Base-by-base conservation (phyloP, 208 protist species). In the Trypanosomatidae sp. region DNA sequence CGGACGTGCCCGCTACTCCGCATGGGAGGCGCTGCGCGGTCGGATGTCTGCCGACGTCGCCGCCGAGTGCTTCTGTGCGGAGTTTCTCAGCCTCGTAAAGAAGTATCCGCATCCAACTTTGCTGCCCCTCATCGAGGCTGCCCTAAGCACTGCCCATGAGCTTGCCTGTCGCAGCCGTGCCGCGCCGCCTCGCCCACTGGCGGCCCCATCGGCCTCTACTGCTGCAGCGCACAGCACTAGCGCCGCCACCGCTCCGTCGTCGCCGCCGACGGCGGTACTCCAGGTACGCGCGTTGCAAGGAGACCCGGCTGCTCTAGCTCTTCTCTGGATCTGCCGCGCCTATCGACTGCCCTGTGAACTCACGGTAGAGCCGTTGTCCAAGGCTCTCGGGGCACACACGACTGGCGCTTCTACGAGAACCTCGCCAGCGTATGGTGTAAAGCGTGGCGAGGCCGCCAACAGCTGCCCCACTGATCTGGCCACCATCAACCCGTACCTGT, bases 281-380 rank as follows among this genome's bases (percentile, higher is more conserved):
- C 76, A 82, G 39, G 71, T 95, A 30, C 77, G 81, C 56, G 86
- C 88, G 15, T 73, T 85, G 56, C 77, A 91, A 58, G 79, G 79
- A 30, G 90, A 95, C 58, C 90, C 90, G 12, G 84, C 82, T 1
- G 88, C 86, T 28, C 73, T 93, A 62, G 84, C 88, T 8, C 78
- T 95, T 41, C 70, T 93, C 33, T 95, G 90, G 90, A 62, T 95
- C 43, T 93, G 90, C 60, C 81, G 90, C 10, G 82, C 90, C 12
- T 87, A 89, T 72, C 79, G 66, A 50, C 87, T 95, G 15, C 79
- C 88, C n/a, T 88, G 80, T 65, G 80, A 86, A 52, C 82, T 91
- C 36, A 66, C 66, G 0, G 73, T 91, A 49, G 84, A 93, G 68
- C 90, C 90, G 3, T 66, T 91, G 25, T 79, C 83, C 19, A 77